These are phyloP conservation scores for Raphanus hybrid DNA, from an alignment of 441 rosid genomes.

Conservation along the genomic window DNA sequence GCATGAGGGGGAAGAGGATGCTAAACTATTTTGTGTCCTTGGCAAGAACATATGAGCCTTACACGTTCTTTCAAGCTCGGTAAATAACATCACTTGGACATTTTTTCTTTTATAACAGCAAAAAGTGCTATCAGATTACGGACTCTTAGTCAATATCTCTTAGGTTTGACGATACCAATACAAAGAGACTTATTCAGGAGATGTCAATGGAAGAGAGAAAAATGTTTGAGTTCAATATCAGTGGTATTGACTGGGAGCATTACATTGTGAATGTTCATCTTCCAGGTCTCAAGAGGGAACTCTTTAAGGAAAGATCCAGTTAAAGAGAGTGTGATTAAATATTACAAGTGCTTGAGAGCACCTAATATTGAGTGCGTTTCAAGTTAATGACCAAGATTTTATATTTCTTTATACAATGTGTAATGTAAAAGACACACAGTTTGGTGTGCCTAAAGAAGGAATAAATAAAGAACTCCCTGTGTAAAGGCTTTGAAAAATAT, in stretches of 20 bases:
- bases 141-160: neutral
- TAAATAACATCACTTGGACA: neutral
- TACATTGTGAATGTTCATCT: slow-evolving; percentile 44
- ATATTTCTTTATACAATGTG: too few relatives aligned
- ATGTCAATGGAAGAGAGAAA: slow-evolving; percentile 44
- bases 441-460: too few relatives aligned
- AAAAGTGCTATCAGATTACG: neutral
- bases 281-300: slow-evolving; percentile 41
- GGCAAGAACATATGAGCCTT: slow-evolving; percentile 37
- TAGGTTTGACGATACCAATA: slow-evolving; percentile 45
- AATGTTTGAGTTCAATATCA: slow-evolving; percentile 34
- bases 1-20: slow-evolving; percentile 15
- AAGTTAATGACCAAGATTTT: too few relatives aligned
- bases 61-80: slow-evolving; percentile 32
- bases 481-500: too few relatives aligned
- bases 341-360: too few relatives aligned
- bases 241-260: slow-evolving; percentile 39
- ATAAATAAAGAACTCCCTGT: too few relatives aligned
- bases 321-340: neutral
- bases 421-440: too few relatives aligned
- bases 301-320: neutral
- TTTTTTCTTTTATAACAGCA: neutral
- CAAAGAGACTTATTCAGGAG: slow-evolving; percentile 28
- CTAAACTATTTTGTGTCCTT: slow-evolving; percentile 16
- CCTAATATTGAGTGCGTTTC: too few relatives aligned